These are phyloP conservation scores for Acorus calamus DNA, from an alignment of 106 monocot genomes.

Conservation along the genomic window DNA sequence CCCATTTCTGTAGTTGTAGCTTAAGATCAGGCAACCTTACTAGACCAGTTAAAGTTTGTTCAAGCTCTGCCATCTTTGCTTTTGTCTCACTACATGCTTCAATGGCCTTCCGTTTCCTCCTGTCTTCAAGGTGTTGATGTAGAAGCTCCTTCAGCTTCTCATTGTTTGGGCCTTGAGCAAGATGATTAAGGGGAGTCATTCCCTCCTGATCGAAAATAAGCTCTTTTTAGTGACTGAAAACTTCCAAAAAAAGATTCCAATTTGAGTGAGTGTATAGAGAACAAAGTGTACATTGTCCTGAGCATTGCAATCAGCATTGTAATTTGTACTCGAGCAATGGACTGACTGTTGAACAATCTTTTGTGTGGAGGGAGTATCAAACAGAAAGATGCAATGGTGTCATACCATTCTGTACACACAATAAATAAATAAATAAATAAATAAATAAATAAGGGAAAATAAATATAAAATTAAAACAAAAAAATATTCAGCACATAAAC, in stretches of 20 bases:
- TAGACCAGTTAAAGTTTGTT: conserved; percentile 57
- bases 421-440: conserved; percentile 1
- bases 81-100: conserved; percentile 47
- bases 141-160: conserved; percentile 55
- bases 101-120: conserved; percentile 52
- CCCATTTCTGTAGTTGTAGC: conserved; percentile 67
- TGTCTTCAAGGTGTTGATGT: conserved; percentile 43
- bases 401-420: conserved; percentile 83
- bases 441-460: neutral
- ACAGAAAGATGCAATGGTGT: conserved; percentile 86
- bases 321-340: conserved; percentile 35
- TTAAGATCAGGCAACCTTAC: conserved; percentile 72
- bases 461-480: neutral
- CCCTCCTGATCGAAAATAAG: conserved; percentile 32
- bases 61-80: conserved; percentile 69
- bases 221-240: no score
- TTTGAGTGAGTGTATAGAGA: neutral
- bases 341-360: conserved; percentile 54
- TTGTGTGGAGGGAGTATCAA: conserved; percentile 58
- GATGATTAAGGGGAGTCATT: conserved; percentile 65
- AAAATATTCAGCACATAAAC: neutral
- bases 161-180: conserved; percentile 22
- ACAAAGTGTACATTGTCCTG: conserved; percentile 54
- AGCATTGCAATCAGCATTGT: conserved; percentile 56
- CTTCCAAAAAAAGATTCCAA: no score